Base-by-base conservation (phyloP, 179 eudicot genomes). In the Beta lomatogona region DNA sequence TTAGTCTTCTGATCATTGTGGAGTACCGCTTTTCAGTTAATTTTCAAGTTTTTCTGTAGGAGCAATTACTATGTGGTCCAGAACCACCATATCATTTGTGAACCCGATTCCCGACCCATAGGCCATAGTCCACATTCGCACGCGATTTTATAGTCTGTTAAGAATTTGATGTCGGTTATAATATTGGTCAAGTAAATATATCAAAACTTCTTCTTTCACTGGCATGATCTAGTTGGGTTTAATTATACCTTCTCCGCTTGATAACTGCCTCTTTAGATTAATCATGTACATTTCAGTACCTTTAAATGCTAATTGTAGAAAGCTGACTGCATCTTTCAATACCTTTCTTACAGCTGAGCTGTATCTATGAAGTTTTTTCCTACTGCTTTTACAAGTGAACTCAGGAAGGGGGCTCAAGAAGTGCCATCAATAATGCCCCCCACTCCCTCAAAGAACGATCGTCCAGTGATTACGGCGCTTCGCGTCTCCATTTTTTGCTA, bases 321-420 rank as follows among this genome's bases (percentile, higher is more conserved):
- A 18, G 64, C 65, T 74, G 65, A 74, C 45, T 21, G 44, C 22
- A 16, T 74, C 48, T 28, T 53, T 54, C 25, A 57, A 55, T 28
- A 12, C 45, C 41, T 72, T 72, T 72, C 75, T 72, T 31, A 10
- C 50, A 74, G 77, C 25, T 55, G 28, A 73, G 15, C 13, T 73
- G 63, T 22, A 54, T 31, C 19, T 54, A 5, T 28, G 44, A 53
- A 28, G 14, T 53, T 54, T 67, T 67, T 50, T 67, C 45, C 63
- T 31, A 50, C 77, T 25, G 21, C 48, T 67, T 36, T 28, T 73
- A 25, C 6, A 19, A 28, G 77, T 53, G 71, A 15, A 53, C 19
- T 25, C 19, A 53, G 45, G 14, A 55, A 55, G 46, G 41, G 54
- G 15, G 45, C 36, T 11, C 22, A 73, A 6, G 19, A 54, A 25